Conservation (phyloP, 805 yeast species). For the Metschnikowia drakensbergensis region DNA sequence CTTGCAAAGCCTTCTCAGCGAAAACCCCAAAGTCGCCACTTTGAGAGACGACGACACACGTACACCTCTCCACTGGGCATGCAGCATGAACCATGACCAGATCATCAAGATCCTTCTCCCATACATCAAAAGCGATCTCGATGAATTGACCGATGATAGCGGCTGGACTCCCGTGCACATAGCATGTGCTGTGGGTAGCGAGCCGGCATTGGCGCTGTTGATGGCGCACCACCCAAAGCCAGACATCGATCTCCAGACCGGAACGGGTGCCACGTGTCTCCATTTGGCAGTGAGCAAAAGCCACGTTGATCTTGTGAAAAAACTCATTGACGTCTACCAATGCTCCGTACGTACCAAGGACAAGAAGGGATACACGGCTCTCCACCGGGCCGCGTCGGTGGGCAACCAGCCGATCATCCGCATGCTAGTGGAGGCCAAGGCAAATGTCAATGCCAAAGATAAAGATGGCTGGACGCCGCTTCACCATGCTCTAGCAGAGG, state of each 20-base stretch:
- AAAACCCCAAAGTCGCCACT: slow-evolving; percentile 46
- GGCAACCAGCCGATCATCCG: slow-evolving; percentile 62
- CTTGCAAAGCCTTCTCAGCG: slow-evolving; percentile 48
- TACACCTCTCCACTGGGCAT: slow-evolving; percentile 87
- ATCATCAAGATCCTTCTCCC: slow-evolving; percentile 43
- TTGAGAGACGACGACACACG: slow-evolving; percentile 68
- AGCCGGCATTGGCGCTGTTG: slow-evolving; percentile 48
- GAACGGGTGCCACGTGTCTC: slow-evolving; percentile 68
- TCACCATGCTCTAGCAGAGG: slow-evolving; percentile 90
- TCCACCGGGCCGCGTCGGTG: slow-evolving; percentile 79
- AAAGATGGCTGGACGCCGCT: slow-evolving; percentile 77
- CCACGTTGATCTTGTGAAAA: slow-evolving; percentile 50
- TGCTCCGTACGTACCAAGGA: slow-evolving; percentile 69
- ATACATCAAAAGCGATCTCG: slow-evolving; percentile 49
- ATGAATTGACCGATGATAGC: slow-evolving; percentile 63
- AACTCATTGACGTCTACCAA: slow-evolving; percentile 52
- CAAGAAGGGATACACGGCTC: slow-evolving; percentile 56
- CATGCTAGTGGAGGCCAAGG: slow-evolving; percentile 48
- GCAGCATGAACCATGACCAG: slow-evolving; percentile 54
- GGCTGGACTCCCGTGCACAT: slow-evolving; percentile 92
- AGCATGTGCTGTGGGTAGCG: slow-evolving; percentile 70
- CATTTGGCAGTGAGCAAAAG: slow-evolving; percentile 75
- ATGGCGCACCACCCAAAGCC: slow-evolving; percentile 48
- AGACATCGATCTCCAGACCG: slow-evolving; percentile 50
- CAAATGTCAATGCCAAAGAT: slow-evolving; percentile 69